phyloP scores from a whole-genome alignment of 805 yeast genomes.

The Wickerhamiella sergipiensis region DNA sequence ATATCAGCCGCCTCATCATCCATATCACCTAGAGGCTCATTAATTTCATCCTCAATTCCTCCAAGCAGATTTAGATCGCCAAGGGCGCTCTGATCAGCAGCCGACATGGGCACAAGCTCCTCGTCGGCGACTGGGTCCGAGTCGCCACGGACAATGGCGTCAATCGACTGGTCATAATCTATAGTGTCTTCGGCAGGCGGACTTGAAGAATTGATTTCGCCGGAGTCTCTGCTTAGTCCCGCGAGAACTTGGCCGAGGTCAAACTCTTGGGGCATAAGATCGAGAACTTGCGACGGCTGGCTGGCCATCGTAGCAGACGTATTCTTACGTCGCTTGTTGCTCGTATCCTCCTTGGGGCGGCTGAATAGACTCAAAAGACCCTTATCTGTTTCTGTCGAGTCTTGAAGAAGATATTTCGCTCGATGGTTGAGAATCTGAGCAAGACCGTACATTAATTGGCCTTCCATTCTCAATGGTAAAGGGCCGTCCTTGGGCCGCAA shows the following conservation, averaged over 20 bases:
- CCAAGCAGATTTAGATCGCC: neutral
- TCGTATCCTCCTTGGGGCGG: neutral
- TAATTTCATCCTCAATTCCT: neutral
- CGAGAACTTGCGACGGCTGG: constrained; percentile 1
- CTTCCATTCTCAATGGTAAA: constrained; percentile 13
- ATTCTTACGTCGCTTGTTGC: neutral
- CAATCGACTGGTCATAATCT: neutral
- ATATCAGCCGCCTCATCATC: neutral
- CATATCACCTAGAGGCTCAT: neutral
- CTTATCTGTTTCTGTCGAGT: constrained; percentile 6
- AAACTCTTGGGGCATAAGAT: neutral
- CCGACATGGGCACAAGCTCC: neutral
- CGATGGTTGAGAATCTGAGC: constrained; percentile 9
- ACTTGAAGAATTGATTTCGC: neutral
- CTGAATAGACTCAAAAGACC: neutral
- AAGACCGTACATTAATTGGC: constrained; percentile 13
- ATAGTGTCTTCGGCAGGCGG: neutral
- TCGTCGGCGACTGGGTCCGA: neutral
- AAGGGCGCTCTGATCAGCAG: neutral
- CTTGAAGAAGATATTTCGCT: constrained; percentile 7
- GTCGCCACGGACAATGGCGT: neutral
- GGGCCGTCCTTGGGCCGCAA: neutral
- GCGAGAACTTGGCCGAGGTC: neutral
- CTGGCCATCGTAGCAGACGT: neutral
- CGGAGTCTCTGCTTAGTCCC: neutral